Evolutionary conservation across 129 eudicot genomes (phyloP).

Genomic region (Deinandra increscens): DNA sequence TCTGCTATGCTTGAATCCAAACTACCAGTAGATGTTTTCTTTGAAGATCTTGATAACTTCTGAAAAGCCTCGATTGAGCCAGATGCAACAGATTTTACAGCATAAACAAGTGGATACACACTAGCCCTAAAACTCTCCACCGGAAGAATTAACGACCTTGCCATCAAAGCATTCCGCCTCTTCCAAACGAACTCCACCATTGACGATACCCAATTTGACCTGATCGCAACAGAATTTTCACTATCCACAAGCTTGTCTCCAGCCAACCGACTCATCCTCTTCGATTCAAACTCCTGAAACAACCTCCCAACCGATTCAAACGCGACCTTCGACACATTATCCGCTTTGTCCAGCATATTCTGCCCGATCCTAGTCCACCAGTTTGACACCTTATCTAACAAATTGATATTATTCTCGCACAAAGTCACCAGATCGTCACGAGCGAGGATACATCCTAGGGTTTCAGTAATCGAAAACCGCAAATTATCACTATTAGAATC

Average conservation of each 20-base stretch:
- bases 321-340: constrained; percentile 74
- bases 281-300: constrained; percentile 90
- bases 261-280: constrained; percentile 89
- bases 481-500: constrained; percentile 76
- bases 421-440: constrained; percentile 86
- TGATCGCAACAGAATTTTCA: constrained; percentile 89
- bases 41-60: constrained; percentile 75
- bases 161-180: constrained; percentile 74
- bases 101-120: constrained; percentile 86
- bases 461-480: constrained; percentile 83
- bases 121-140: constrained; percentile 86
- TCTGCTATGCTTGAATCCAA: constrained; percentile 62
- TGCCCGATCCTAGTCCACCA: constrained; percentile 92
- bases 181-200: constrained; percentile 91
- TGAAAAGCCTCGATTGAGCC: constrained; percentile 72
- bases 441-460: constrained; percentile 82
- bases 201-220: constrained; percentile 89
- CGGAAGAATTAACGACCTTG: constrained; percentile 70
- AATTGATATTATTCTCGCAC: constrained; percentile 75
- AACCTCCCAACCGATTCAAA: constrained; percentile 90
- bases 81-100: constrained; percentile 89
- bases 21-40: constrained; percentile 27
- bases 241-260: constrained; percentile 95
- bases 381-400: constrained; percentile 73
- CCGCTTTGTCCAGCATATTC: constrained; percentile 85